Percentiles rank a stretch among this genome's conserved stretches.
phyloP scores from a whole-genome alignment of 1,284 basidiomycete species.

The Ustilago tritici region DNA sequence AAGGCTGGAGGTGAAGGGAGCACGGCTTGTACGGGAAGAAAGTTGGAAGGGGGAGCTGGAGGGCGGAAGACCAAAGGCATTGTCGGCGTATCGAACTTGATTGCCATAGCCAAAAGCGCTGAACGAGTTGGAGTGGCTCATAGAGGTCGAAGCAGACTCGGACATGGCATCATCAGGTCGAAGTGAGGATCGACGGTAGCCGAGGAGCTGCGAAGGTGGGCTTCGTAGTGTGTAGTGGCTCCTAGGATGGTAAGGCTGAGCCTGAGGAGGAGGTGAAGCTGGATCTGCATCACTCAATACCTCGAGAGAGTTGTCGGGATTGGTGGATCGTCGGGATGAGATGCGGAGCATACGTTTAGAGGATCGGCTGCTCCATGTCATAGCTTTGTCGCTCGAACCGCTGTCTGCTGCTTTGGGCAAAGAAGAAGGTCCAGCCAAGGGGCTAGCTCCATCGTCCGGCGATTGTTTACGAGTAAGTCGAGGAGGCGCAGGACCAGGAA shows the following conservation, averaged over 20 bases:
- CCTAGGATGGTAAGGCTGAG: slow-evolving; percentile 11
- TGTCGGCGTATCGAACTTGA: slow-evolving; percentile 49
- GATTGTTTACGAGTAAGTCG: slow-evolving; percentile 17
- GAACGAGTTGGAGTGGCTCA: slow-evolving; percentile 47
- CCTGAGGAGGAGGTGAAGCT: slow-evolving; percentile 31
- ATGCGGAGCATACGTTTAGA: slow-evolving; percentile 37
- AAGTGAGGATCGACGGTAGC: slow-evolving; percentile 39
- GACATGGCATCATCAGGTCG: slow-evolving; percentile 54
- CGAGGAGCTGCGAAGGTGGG: slow-evolving; percentile 39
- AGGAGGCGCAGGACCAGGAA: slow-evolving; percentile 25
- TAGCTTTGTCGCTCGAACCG: slow-evolving; percentile 13
- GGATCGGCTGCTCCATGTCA: slow-evolving; percentile 36
- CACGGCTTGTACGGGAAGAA: slow-evolving; percentile 36
- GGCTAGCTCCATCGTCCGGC: slow-evolving; percentile 12
- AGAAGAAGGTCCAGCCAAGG: slow-evolving; percentile 31
- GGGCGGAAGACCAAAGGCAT: slow-evolving; percentile 43
- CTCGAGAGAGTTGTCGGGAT: slow-evolving; percentile 19
- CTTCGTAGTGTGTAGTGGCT: slow-evolving; percentile 28
- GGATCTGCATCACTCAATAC: slow-evolving; percentile 22
- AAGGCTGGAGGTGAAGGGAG: slow-evolving; percentile 25
- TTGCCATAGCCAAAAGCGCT: slow-evolving; percentile 57
- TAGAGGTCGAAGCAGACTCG: slow-evolving; percentile 34
- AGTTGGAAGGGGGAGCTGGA: slow-evolving; percentile 54
- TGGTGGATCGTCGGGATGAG: slow-evolving; percentile 3
- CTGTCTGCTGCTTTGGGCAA: slow-evolving; percentile 9